A percentile compares a stretch with the other conserved stretches of the same genome.
phyloP scores from a whole-genome alignment of 768 basidiomycete species.

The Leccinellum rugosiceps region DNA sequence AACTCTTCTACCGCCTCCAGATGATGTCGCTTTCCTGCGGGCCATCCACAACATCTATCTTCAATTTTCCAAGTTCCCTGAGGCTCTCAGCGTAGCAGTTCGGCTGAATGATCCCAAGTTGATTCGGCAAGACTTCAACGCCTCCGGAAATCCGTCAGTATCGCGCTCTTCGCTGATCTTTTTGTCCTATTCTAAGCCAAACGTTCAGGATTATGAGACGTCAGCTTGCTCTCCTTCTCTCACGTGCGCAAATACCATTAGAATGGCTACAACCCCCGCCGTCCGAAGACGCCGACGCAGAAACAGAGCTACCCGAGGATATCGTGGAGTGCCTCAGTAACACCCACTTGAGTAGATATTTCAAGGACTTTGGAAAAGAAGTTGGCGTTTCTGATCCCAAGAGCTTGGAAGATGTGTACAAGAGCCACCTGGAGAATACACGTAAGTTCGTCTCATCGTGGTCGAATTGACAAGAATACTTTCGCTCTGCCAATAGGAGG shows the following conservation, averaged over 20 bases:
- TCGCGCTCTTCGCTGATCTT: background rate
- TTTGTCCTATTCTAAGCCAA: background rate
- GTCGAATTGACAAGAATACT: background rate
- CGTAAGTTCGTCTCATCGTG: constrained; percentile 42
- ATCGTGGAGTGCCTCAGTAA: constrained; percentile 86
- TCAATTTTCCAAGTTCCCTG: constrained; percentile 82
- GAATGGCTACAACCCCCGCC: constrained; percentile 77
- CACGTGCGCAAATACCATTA: constrained; percentile 85
- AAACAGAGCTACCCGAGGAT: constrained; percentile 74
- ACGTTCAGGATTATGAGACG: constrained; percentile 76
- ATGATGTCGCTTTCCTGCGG: constrained; percentile 84
- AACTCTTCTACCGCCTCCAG: constrained; percentile 85
- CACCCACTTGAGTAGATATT: constrained; percentile 74
- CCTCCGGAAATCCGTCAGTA: constrained; percentile 82
- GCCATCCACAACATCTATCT: constrained; percentile 90
- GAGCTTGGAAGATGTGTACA: constrained; percentile 96
- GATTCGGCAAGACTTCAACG: constrained; percentile 83
- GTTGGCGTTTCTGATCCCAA: constrained; percentile 87
- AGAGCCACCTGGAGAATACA: constrained; percentile 89
- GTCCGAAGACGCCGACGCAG: constrained; percentile 48
- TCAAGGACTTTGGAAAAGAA: constrained; percentile 92
- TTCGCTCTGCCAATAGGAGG: constrained; percentile 42
- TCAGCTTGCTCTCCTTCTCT: constrained; percentile 91
- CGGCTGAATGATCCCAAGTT: constrained; percentile 77
- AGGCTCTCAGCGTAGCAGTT: constrained; percentile 85